Evolutionary conservation across 306 rosid genomes (phyloP).

Genomic region (Rosa multiflora): DNA sequence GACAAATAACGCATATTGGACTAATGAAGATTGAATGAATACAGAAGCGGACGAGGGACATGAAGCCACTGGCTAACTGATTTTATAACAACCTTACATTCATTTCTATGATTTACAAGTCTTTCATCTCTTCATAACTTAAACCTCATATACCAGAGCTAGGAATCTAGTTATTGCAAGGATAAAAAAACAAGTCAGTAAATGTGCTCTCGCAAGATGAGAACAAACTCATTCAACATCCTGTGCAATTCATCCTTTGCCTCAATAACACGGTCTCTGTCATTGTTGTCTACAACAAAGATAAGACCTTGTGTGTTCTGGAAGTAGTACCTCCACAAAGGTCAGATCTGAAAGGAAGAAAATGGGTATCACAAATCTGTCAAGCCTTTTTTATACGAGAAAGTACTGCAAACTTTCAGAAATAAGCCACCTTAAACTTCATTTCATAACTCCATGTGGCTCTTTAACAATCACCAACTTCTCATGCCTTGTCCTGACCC

Average conservation of each 20-base stretch:
- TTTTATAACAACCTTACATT: background rate
- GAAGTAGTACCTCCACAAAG: conserved; percentile 99
- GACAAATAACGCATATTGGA: conserved; percentile 20
- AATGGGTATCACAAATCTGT: conserved; percentile 3
- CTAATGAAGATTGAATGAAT: background rate
- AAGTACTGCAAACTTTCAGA: background rate
- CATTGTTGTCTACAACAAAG: conserved; percentile 98
- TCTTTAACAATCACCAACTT: conserved; percentile 16
- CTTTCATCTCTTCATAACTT: background rate
- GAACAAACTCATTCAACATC: conserved; percentile 90
- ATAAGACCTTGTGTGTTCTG: conserved; percentile 99
- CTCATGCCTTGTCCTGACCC: conserved; percentile 92
- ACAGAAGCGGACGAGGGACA: background rate
- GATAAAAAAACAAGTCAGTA: background rate
- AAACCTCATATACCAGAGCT: background rate
- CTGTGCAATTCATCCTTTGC: conserved; percentile 98
- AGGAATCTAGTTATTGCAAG: background rate
- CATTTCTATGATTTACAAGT: background rate
- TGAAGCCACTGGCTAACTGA: background rate
- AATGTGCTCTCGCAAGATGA: background rate
- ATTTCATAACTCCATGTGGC: background rate
- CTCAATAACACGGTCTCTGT: conserved; percentile 99
- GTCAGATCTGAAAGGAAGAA: conserved; percentile 76
- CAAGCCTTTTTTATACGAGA: background rate
- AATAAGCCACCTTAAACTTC: conserved; percentile 5